Conservation (phyloP, 768 basidiomycete species). For the Mycena metata region DNA sequence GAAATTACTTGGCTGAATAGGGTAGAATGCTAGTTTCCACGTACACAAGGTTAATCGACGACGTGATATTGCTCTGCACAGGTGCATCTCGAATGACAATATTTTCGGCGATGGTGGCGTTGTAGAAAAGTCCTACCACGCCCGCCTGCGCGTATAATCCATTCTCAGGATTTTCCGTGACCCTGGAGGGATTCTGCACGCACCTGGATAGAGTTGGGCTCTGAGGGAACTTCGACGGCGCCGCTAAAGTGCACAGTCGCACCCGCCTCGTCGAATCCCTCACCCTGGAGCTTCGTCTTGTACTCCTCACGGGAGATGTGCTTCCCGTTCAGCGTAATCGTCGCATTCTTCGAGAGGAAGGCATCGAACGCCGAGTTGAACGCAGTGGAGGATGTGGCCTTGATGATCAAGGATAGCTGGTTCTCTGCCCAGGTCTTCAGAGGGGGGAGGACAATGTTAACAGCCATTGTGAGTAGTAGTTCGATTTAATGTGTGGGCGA, state of each 20-base stretch:
- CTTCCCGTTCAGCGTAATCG: slow-evolving; percentile 58
- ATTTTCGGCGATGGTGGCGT: slow-evolving; percentile 49
- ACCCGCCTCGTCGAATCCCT: slow-evolving; percentile 41
- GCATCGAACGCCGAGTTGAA: slow-evolving; percentile 57
- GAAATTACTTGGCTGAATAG: no score
- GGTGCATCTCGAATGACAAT: slow-evolving; percentile 33
- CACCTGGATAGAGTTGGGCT: slow-evolving; percentile 36
- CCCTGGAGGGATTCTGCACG: slow-evolving; percentile 1
- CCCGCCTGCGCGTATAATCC: slow-evolving; percentile 36
- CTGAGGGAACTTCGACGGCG: slow-evolving; percentile 46
- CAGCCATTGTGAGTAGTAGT: slow-evolving; percentile 9
- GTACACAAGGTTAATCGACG: slow-evolving; percentile 57
- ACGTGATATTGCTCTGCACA: slow-evolving; percentile 45
- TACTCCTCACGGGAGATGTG: slow-evolving; percentile 55
- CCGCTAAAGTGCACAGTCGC: slow-evolving; percentile 48
- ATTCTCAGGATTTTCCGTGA: no score
- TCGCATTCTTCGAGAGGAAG: slow-evolving; percentile 53
- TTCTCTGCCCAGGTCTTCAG: slow-evolving; percentile 59
- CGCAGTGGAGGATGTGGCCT: slow-evolving; percentile 50
- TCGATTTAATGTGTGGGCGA: no score
- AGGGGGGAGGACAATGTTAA: slow-evolving; percentile 40
- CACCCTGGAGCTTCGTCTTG: slow-evolving; percentile 51
- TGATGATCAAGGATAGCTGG: slow-evolving; percentile 53
- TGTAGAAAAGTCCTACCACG: slow-evolving; percentile 53
- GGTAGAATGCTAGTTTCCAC: slow-evolving; percentile 19